Conservation (phyloP, 495 filamentous ascomycete genomes). For the Bryoglossum gracile region DNA sequence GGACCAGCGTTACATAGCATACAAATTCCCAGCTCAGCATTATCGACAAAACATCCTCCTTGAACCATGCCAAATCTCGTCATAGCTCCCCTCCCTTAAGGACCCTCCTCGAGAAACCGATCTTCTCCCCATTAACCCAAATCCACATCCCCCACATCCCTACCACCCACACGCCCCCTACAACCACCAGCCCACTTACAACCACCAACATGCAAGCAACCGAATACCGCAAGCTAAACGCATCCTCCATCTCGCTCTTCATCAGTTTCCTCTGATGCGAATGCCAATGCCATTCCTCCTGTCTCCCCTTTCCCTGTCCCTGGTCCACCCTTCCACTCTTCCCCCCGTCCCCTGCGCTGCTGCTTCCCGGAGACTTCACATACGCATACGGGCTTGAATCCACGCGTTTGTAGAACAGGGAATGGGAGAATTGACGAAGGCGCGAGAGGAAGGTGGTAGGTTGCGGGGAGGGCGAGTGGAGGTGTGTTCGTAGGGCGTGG, state of each 20-base stretch:
- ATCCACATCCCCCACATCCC: constrained; percentile 3
- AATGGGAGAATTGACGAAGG: constrained; percentile 9
- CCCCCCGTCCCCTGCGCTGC: neutral
- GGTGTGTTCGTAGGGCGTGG: constrained; percentile 1
- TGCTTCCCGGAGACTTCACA: constrained; percentile 6
- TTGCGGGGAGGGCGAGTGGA: neutral
- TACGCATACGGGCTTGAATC: constrained; percentile 21
- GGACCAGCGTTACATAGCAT: too few species aligned
- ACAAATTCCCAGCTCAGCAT: neutral
- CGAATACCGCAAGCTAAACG: constrained; percentile 38
- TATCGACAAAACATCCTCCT: neutral
- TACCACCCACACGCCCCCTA: neutral
- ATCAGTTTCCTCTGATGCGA: constrained; percentile 43
- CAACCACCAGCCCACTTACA: constrained; percentile 4
- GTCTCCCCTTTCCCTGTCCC: neutral
- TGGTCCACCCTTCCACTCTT: neutral
- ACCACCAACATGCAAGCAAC: constrained; percentile 31
- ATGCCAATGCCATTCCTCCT: constrained; percentile 38
- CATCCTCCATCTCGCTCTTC: constrained; percentile 43
- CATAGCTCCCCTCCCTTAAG: neutral
- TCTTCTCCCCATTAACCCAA: constrained; percentile 1
- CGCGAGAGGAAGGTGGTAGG: constrained; percentile 6
- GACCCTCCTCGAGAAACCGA: neutral
- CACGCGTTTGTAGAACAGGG: constrained; percentile 26
- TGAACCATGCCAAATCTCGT: too few species aligned